phyloP scores from a whole-genome alignment of 2,329 filamentous ascomycete species.

The Penicillium sp. region DNA sequence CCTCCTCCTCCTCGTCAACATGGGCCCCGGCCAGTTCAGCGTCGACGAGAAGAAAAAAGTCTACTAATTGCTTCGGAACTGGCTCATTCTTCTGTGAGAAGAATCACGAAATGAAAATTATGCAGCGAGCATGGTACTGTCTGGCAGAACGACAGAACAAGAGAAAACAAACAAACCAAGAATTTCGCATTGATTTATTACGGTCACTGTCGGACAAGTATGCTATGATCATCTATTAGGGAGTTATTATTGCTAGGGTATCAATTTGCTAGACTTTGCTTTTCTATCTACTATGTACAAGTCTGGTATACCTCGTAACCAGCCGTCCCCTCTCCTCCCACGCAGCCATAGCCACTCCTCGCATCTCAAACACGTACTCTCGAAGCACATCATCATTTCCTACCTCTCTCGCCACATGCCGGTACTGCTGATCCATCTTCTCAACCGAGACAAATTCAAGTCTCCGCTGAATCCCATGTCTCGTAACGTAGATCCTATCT shows the following conservation, averaged over 20 bases:
- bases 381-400: neutral
- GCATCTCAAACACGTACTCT: conserved; percentile 24
- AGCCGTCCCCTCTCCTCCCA: conserved; percentile 19
- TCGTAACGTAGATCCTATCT: neutral
- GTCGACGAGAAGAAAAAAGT: conserved; percentile 99
- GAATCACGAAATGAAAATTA: conserved; percentile 2
- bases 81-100: neutral
- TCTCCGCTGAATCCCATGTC: neutral
- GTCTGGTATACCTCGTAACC: conserved; percentile 4
- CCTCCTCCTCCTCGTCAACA: conserved; percentile 94
- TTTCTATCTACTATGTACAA: neutral
- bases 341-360: conserved; percentile 24
- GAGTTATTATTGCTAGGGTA: conserved; percentile 7
- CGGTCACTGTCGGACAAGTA: neutral
- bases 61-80: conserved; percentile 57
- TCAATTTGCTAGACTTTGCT: neutral
- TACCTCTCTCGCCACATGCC: neutral
- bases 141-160: neutral
- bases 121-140: neutral
- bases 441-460: neutral
- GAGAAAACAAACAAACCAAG: neutral
- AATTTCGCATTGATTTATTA: neutral
- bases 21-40: conserved; percentile 93
- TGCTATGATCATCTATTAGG: neutral
- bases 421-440: neutral